A percentile compares a stretch with the other conserved stretches of the same genome.
These are phyloP conservation scores for Craterostigma plantagineum DNA, from an alignment of 257 asterid genomes.

Conservation along the genomic window DNA sequence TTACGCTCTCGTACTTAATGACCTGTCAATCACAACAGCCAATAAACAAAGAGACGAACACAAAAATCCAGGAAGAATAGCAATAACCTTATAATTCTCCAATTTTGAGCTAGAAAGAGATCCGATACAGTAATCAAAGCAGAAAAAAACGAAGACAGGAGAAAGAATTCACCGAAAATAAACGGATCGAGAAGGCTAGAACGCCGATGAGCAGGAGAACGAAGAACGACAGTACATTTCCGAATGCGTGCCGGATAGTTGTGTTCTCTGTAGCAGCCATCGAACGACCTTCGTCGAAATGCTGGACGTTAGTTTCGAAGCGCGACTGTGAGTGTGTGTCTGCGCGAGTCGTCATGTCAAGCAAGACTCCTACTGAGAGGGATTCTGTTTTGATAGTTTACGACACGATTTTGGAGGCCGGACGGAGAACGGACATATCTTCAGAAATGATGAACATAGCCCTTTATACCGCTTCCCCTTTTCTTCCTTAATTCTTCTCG, in stretches of 20 bases:
- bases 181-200: constrained; percentile 94
- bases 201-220: constrained; percentile 80
- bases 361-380: too few species aligned
- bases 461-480: too few species aligned
- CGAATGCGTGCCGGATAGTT: constrained; percentile 42
- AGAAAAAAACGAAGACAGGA: not conserved
- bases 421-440: too few species aligned
- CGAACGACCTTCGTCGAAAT: constrained; percentile 9
- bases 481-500: too few species aligned
- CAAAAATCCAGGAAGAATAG: not conserved
- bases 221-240: constrained; percentile 57
- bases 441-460: too few species aligned
- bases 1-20: constrained; percentile 93
- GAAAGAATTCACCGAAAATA: constrained; percentile 50
- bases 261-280: constrained; percentile 24
- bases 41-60: not conserved
- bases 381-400: too few species aligned
- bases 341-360: too few species aligned
- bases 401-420: too few species aligned
- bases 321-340: too few species aligned
- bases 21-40: constrained; percentile 29
- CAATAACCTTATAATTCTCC: not conserved
- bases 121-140: not conserved
- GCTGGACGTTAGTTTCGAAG: too few species aligned
- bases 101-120: too few species aligned